Evolutionary conservation across 768 basidiomycete genomes (phyloP).

Genomic region (Suillus brevipes): DNA sequence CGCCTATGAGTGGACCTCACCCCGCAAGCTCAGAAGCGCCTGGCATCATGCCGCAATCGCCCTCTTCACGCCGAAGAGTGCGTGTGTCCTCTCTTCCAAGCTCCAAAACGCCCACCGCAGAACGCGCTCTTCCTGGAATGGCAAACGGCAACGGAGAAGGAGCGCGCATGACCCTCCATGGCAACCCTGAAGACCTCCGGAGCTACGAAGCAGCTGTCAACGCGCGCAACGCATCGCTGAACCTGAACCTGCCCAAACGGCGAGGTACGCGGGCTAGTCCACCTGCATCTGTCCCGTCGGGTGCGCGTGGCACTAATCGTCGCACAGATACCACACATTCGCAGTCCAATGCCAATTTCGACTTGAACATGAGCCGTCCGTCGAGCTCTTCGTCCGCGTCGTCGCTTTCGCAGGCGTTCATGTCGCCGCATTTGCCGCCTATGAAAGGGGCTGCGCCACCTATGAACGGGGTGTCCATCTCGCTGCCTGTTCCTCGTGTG

Average conservation of each 20-base stretch:
- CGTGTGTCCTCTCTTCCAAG: constrained; percentile 71
- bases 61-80: constrained; percentile 40
- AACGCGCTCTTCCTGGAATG: constrained; percentile 21
- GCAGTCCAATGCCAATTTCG: constrained; percentile 17
- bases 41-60: constrained; percentile 28
- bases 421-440: constrained; percentile 15
- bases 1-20: constrained; percentile 50
- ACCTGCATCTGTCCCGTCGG: constrained; percentile 12
- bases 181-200: constrained; percentile 58
- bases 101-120: constrained; percentile 59
- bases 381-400: constrained; percentile 40
- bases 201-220: constrained; percentile 77
- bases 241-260: constrained; percentile 52
- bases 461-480: constrained; percentile 32
- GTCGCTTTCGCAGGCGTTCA: constrained; percentile 43
- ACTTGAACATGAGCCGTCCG: constrained; percentile 33
- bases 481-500: constrained; percentile 33
- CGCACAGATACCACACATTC: not conserved
- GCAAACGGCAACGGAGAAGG: constrained; percentile 24
- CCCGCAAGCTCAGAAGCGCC: constrained; percentile 16
- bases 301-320: constrained; percentile 7
- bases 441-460: constrained; percentile 24
- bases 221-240: constrained; percentile 62
- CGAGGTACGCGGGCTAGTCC: constrained; percentile 28
- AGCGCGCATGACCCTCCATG: constrained; percentile 44